Conservation (phyloP, 331 rosid species). For the Acacia pycnantha region DNA sequence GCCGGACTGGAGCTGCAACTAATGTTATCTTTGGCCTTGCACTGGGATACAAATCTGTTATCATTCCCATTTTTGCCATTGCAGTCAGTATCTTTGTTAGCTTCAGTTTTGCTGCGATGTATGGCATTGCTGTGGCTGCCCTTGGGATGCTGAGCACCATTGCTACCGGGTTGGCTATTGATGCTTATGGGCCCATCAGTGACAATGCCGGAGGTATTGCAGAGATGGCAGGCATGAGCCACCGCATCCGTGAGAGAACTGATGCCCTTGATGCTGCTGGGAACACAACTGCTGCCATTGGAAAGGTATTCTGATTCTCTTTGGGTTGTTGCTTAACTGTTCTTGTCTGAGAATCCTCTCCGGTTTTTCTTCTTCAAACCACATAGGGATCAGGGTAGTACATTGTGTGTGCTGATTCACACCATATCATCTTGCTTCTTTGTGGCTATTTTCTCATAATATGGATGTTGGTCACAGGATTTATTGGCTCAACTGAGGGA, state of each 20-base stretch:
- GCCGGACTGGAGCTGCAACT: conserved; percentile 88
- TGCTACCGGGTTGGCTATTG: conserved; percentile 81
- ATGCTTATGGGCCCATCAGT: conserved; percentile 83
- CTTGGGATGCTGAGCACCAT: conserved; percentile 85
- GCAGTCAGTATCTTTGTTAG: conserved; percentile 79
- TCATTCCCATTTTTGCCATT: conserved; percentile 74
- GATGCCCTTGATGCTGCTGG: conserved; percentile 91
- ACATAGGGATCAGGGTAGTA: neutral
- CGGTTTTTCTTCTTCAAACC: neutral
- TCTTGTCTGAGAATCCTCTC: neutral
- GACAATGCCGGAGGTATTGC: conserved; percentile 90
- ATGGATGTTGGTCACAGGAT: neutral
- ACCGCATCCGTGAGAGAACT: conserved; percentile 84
- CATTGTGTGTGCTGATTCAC: neutral
- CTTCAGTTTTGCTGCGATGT: conserved; percentile 78
- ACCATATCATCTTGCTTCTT: neutral
- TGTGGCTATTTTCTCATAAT: neutral
- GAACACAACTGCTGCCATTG: conserved; percentile 89
- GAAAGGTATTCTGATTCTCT: conserved; percentile 53
- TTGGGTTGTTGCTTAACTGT: neutral
- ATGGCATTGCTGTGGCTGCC: conserved; percentile 77
- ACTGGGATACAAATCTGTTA: conserved; percentile 73
- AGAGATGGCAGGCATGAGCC: conserved; percentile 92
- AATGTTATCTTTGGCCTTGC: conserved; percentile 91
- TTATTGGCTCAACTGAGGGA: neutral